A percentile compares a stretch with the other conserved stretches of the same genome.
phyloP scores from a whole-genome alignment of 2,329 filamentous ascomycete species.

The Colletotrichum gloeosporioides region DNA sequence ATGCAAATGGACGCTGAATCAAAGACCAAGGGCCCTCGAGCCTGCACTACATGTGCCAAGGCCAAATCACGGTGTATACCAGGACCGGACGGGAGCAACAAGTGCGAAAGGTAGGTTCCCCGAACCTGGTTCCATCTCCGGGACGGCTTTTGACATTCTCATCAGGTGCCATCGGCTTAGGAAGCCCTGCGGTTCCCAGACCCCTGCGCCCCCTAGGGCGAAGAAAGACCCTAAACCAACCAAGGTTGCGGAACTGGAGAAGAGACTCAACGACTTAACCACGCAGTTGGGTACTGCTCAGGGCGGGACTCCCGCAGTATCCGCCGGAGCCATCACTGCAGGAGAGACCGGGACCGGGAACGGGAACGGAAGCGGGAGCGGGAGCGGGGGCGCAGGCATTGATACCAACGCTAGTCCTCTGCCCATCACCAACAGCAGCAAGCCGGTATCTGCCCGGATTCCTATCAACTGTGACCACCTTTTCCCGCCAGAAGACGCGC shows the following conservation, averaged over 20 bases:
- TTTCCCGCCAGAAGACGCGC: slow-evolving; percentile 32
- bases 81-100: slow-evolving; percentile 41
- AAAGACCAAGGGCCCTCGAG: slow-evolving; percentile 48
- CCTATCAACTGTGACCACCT: slow-evolving; percentile 37
- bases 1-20: slow-evolving; percentile 6
- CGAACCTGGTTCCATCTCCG: not conserved
- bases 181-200: slow-evolving; percentile 53
- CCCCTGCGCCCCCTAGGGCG: slow-evolving; percentile 51
- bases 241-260: slow-evolving; percentile 56
- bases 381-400: not conserved
- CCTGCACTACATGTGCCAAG: slow-evolving; percentile 56
- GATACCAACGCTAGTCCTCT: slow-evolving; percentile 14
- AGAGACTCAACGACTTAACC: slow-evolving; percentile 53
- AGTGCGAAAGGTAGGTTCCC: slow-evolving; percentile 53
- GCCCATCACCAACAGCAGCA: slow-evolving; percentile 3
- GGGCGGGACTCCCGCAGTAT: not conserved
- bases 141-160: not conserved
- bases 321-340: not conserved
- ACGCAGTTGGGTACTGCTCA: slow-evolving; percentile 43
- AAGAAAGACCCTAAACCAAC: slow-evolving; percentile 53
- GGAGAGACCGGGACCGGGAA: not conserved
- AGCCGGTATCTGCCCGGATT: slow-evolving; percentile 5
- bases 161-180: slow-evolving; percentile 51
- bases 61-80: slow-evolving; percentile 57
- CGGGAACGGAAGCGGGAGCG: not conserved